A percentile compares a stretch with the other conserved stretches of the same genome.
Evolutionary conservation across 2,329 filamentous ascomycete genomes (phyloP).

Genomic region (Xylariaceae sp.): DNA sequence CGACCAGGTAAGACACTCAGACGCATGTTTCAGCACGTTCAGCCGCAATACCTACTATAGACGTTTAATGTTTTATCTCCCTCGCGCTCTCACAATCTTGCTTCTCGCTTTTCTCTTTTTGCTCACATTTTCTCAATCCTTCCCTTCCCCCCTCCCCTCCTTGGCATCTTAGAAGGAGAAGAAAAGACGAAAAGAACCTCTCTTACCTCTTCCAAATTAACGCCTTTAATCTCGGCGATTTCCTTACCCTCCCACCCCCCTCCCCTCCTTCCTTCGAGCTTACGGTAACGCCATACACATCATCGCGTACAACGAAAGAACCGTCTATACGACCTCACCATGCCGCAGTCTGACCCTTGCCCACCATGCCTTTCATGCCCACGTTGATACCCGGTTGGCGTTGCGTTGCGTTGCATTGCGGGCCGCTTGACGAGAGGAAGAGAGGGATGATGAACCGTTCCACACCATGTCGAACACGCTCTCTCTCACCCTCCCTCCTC

Average conservation of each 20-base stretch:
- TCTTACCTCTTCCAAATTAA: background rate
- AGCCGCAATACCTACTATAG: background rate
- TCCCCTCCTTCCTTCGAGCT: background rate
- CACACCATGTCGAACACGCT: too few species aligned
- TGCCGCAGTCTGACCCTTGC: background rate
- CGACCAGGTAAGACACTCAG: background rate
- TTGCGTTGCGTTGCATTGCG: conserved; percentile 6
- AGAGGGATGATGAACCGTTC: too few species aligned
- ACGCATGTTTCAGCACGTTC: background rate
- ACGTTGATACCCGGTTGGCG: conserved; percentile 3
- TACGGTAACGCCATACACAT: background rate
- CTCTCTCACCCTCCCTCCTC: background rate
- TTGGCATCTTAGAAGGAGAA: too few species aligned
- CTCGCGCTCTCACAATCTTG: too few species aligned
- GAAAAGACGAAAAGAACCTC: background rate
- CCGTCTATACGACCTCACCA: background rate
- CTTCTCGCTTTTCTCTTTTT: too few species aligned
- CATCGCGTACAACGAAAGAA: background rate
- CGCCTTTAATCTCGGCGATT: conserved; percentile 3
- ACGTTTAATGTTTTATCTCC: too few species aligned
- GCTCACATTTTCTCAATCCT: too few species aligned
- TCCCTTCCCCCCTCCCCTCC: too few species aligned
- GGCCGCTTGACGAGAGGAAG: conserved; percentile 7
- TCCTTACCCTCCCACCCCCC: background rate
- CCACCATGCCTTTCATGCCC: background rate